Evolutionary conservation across 768 basidiomycete species (phyloP).

Genomic region (Serendipita sp.): DNA sequence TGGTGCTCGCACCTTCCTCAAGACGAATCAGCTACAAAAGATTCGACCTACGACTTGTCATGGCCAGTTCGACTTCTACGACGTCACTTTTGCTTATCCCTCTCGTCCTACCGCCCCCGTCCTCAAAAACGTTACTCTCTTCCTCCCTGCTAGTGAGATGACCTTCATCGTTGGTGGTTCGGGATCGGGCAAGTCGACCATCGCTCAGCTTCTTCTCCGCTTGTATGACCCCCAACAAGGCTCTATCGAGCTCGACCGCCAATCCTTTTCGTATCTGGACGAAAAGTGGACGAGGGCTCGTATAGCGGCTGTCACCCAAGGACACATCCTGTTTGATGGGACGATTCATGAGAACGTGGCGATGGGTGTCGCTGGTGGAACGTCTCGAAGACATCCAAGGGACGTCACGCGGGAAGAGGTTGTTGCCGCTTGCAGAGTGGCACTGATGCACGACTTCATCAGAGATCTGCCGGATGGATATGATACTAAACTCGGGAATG

Average conservation of each 20-base stretch:
- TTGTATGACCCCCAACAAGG: conserved; percentile 58
- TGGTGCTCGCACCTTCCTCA: neutral
- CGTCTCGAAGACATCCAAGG: conserved; percentile 23
- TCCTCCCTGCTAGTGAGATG: conserved; percentile 52
- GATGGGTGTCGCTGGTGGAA: conserved; percentile 43
- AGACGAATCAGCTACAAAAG: conserved; percentile 31
- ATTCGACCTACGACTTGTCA: conserved; percentile 47
- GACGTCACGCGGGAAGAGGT: conserved; percentile 54
- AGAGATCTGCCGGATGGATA: conserved; percentile 74
- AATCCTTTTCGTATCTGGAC: conserved; percentile 61
- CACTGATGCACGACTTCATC: conserved; percentile 79
- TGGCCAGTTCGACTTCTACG: conserved; percentile 51
- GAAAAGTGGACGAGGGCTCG: conserved; percentile 46
- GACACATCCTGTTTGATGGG: conserved; percentile 63
- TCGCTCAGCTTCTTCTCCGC: conserved; percentile 47
- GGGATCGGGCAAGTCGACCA: conserved; percentile 63
- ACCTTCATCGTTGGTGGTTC: conserved; percentile 70
- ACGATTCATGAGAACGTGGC: conserved; percentile 77
- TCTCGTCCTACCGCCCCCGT: conserved; percentile 47
- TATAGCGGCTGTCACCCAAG: conserved; percentile 66
- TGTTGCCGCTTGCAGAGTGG: conserved; percentile 63
- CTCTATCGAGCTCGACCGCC: conserved; percentile 62
- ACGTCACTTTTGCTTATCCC: conserved; percentile 57
- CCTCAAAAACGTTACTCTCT: conserved; percentile 43
- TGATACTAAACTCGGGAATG: conserved; percentile 60